phyloP scores from a whole-genome alignment of 306 rosid genomes.

The Cucurbita ficifolia region DNA sequence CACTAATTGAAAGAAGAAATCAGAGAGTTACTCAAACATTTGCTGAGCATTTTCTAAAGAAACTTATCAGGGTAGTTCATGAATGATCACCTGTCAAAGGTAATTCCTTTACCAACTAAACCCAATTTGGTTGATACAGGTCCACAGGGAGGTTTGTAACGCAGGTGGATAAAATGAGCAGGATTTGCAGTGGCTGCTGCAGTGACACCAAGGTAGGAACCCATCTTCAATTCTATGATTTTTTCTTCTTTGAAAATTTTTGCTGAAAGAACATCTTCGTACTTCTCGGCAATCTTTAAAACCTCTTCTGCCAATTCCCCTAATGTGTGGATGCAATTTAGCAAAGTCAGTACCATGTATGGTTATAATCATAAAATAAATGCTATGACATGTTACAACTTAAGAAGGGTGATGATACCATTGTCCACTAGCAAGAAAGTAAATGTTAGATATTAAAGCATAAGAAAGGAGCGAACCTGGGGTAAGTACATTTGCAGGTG shows the following conservation, averaged over 20 bases:
- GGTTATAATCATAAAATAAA: too few species aligned
- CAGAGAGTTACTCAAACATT: background rate
- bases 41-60: too few species aligned
- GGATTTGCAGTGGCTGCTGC: slow-evolving; percentile 82
- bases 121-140: slow-evolving; percentile 58
- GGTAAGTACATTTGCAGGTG: slow-evolving; percentile 95
- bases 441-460: background rate
- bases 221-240: slow-evolving; percentile 87
- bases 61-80: background rate
- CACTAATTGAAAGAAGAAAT: slow-evolving; percentile 34
- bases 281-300: slow-evolving; percentile 46
- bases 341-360: slow-evolving; percentile 9
- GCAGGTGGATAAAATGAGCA: slow-evolving; percentile 74
- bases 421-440: background rate
- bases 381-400: background rate
- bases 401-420: background rate
- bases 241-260: slow-evolving; percentile 55
- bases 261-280: slow-evolving; percentile 73
- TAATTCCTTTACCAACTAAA: slow-evolving; percentile 92
- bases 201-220: slow-evolving; percentile 87
- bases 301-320: slow-evolving; percentile 80
- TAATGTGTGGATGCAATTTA: slow-evolving; percentile 21
- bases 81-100: slow-evolving; percentile 78
- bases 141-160: slow-evolving; percentile 74
- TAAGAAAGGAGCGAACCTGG: slow-evolving; percentile 39